These are phyloP conservation scores for Cylindrotheca closterium DNA, from an alignment of 108 stramenopile genomes.

Conservation along the genomic window DNA sequence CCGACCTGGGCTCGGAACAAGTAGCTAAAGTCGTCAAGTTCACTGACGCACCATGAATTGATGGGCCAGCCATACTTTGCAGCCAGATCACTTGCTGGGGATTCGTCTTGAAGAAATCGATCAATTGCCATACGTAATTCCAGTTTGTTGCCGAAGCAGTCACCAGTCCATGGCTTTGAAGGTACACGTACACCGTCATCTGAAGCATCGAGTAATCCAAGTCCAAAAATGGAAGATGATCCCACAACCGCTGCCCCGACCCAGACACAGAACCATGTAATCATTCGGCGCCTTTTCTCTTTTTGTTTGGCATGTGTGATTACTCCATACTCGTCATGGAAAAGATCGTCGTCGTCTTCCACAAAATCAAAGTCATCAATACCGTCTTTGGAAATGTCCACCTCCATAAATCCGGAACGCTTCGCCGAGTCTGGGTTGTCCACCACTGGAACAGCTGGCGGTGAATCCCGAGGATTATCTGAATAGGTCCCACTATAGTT, in stretches of 20 bases:
- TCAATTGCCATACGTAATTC: slow-evolving; percentile 17
- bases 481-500: background rate
- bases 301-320: background rate
- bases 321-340: background rate
- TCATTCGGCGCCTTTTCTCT: background rate
- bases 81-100: slow-evolving; percentile 2
- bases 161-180: background rate
- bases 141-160: slow-evolving; percentile 14
- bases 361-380: background rate
- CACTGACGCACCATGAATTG: slow-evolving; percentile 32
- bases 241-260: background rate
- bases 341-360: background rate
- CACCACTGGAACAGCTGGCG: background rate
- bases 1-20: background rate
- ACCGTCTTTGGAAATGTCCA: background rate
- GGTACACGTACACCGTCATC: background rate
- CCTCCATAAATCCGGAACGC: background rate
- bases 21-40: slow-evolving; percentile 21
- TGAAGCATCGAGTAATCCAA: too few relatives aligned
- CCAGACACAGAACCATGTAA: background rate
- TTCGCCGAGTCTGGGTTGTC: background rate
- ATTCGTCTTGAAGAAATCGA: background rate
- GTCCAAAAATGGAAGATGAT: background rate
- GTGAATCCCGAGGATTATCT: background rate
- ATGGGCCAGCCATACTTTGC: slow-evolving; percentile 35